Evolutionary conservation across 495 filamentous ascomycete genomes (phyloP).

Genomic region (Neurospora sublineolata): DNA sequence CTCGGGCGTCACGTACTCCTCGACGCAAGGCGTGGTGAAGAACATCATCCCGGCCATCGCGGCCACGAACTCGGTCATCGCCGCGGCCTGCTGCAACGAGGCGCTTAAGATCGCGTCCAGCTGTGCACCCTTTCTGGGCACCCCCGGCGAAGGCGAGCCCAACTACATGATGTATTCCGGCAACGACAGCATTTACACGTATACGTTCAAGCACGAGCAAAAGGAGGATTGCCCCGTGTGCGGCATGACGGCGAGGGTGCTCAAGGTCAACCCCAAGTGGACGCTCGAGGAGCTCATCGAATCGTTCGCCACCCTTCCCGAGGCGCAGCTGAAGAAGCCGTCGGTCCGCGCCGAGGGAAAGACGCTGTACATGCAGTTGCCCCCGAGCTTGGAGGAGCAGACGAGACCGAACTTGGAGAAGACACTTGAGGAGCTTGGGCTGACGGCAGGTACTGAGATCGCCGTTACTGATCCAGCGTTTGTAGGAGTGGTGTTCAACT

Average conservation of each 20-base stretch:
- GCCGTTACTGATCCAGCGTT: conserved; percentile 78
- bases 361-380: conserved; percentile 82
- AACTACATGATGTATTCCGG: conserved; percentile 99
- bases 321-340: conserved; percentile 82
- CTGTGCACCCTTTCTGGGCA: conserved; percentile 61
- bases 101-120: conserved; percentile 85
- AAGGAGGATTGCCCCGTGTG: conserved; percentile 94
- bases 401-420: conserved; percentile 72
- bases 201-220: conserved; percentile 86
- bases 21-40: conserved; percentile 96
- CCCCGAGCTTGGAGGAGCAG: conserved; percentile 65
- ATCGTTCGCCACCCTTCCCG: conserved; percentile 66
- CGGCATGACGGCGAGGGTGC: conserved; percentile 62
- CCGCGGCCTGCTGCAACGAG: conserved; percentile 90
- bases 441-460: conserved; percentile 43
- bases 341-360: conserved; percentile 69
- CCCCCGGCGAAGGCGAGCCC: conserved; percentile 29
- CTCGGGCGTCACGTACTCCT: conserved; percentile 83
- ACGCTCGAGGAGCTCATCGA: conserved; percentile 83
- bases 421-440: conserved; percentile 46
- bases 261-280: conserved; percentile 55
- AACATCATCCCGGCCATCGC: conserved; percentile 99
- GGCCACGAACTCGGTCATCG: conserved; percentile 93
- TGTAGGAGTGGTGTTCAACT: conserved; percentile 57
- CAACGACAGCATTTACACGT: conserved; percentile 89